Percentiles rank a stretch among this genome's conserved stretches.
phyloP scores from a whole-genome alignment of 2,329 filamentous ascomycete species.

The Phaeosphaeria sp. region DNA sequence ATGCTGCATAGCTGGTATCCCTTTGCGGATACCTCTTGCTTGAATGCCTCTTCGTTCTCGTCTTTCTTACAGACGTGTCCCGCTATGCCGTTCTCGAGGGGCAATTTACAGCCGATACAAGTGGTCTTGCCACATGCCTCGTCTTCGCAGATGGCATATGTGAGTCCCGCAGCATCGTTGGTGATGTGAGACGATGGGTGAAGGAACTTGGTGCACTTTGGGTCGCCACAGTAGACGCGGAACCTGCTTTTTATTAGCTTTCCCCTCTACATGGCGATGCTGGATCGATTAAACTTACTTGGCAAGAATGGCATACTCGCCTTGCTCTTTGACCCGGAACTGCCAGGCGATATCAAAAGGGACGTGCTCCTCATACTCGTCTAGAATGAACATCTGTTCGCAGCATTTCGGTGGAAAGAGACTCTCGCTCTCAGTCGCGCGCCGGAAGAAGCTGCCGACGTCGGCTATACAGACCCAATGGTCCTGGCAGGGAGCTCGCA shows the following conservation, averaged over 20 bases:
- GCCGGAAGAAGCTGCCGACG: conserved; percentile 28
- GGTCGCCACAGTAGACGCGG: conserved; percentile 35
- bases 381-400: conserved; percentile 26
- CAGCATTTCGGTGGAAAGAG: conserved; percentile 41
- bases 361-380: conserved; percentile 28
- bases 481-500: conserved; percentile 25
- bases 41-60: conserved; percentile 34
- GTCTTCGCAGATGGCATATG: conserved; percentile 31
- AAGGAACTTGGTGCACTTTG: conserved; percentile 30
- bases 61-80: conserved; percentile 28
- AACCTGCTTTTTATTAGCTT: conserved; percentile 21
- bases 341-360: conserved; percentile 25
- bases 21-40: conserved; percentile 27
- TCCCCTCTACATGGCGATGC: neutral
- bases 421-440: conserved; percentile 35
- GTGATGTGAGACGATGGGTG: conserved; percentile 23
- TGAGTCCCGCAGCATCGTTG: conserved; percentile 15
- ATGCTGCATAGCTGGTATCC: conserved; percentile 37
- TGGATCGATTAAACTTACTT: conserved; percentile 27
- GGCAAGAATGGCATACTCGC: conserved; percentile 35
- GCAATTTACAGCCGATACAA: conserved; percentile 31
- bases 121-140: conserved; percentile 27
- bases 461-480: conserved; percentile 37
- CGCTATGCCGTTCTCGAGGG: conserved; percentile 12
- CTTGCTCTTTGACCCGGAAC: conserved; percentile 32